Percentiles rank a stretch among this genome's conserved stretches.
Conservation (phyloP, 192 early-diverging fungal genomes). For the Phlyctochytrium arcticum region DNA sequence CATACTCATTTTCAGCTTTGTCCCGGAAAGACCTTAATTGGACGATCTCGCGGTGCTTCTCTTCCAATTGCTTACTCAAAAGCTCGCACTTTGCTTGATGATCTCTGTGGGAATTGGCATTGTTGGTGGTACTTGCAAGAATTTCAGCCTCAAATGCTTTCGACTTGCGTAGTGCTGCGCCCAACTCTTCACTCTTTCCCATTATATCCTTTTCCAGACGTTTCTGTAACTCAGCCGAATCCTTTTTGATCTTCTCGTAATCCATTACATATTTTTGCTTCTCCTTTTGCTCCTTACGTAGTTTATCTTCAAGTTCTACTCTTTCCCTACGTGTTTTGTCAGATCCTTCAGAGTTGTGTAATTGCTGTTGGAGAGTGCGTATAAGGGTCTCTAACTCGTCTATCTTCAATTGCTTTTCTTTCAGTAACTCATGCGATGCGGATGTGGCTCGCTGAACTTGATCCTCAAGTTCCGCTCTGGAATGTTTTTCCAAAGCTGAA, state of each 20-base stretch:
- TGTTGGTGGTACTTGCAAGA: slow-evolving; percentile 20
- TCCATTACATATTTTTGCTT: slow-evolving; percentile 34
- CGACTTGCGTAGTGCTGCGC: slow-evolving; percentile 11
- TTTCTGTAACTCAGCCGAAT: slow-evolving; percentile 34
- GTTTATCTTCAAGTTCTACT: slow-evolving; percentile 39
- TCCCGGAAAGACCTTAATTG: background rate
- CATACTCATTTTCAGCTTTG: background rate
- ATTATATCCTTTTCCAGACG: slow-evolving; percentile 43
- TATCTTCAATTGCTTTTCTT: no score
- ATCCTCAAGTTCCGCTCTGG: no score
- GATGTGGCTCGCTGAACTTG: no score
- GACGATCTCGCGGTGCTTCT: background rate
- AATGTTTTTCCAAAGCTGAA: no score
- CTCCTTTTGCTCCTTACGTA: slow-evolving; percentile 39
- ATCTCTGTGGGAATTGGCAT: slow-evolving; percentile 20
- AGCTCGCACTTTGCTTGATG: slow-evolving; percentile 19
- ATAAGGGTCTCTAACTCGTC: no score
- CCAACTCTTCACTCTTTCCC: slow-evolving; percentile 38
- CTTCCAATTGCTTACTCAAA: background rate
- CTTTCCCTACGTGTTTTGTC: slow-evolving; percentile 31
- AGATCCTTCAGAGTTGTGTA: no score
- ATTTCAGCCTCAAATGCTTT: slow-evolving; percentile 36
- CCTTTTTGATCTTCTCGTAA: slow-evolving; percentile 46
- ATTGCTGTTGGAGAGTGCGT: no score
- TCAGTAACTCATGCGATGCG: no score